phyloP scores from a whole-genome alignment of 306 rosid species.

The Cicer judaicum region DNA sequence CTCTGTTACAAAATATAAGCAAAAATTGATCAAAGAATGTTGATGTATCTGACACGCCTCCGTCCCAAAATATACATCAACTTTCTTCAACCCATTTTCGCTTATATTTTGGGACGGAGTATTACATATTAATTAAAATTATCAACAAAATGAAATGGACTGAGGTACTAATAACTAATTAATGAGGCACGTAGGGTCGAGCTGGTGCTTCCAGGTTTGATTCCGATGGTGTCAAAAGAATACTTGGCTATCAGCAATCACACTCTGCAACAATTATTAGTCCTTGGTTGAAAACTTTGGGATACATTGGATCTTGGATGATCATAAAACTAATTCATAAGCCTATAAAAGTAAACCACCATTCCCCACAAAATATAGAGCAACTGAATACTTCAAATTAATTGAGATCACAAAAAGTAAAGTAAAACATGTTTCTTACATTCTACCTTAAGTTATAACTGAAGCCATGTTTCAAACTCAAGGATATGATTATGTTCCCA shows the following conservation, averaged over 20 bases:
- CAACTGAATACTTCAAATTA: conserved; percentile 17
- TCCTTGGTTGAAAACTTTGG: too few species aligned
- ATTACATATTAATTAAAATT: neutral
- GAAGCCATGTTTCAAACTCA: neutral
- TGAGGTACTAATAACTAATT: neutral
- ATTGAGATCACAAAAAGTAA: conserved; percentile 1
- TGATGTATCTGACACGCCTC: too few species aligned
- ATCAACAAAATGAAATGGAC: conserved; percentile 14
- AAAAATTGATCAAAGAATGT: too few species aligned
- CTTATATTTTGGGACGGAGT: too few species aligned
- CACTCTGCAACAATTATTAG: too few species aligned
- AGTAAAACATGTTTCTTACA: neutral
- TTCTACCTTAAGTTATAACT: conserved; percentile 27
- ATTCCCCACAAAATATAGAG: neutral
- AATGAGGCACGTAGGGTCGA: neutral
- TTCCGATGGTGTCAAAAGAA: too few species aligned
- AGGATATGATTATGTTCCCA: conserved; percentile 11
- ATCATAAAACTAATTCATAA: neutral
- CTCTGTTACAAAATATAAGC: too few species aligned
- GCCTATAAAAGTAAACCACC: neutral
- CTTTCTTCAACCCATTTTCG: too few species aligned
- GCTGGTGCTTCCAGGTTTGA: too few species aligned
- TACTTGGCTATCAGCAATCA: too few species aligned
- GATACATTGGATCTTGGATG: too few species aligned
- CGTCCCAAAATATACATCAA: too few species aligned